phyloP scores from a whole-genome alignment of 2,329 filamentous ascomycete genomes.

The Penicillium glabrum region DNA sequence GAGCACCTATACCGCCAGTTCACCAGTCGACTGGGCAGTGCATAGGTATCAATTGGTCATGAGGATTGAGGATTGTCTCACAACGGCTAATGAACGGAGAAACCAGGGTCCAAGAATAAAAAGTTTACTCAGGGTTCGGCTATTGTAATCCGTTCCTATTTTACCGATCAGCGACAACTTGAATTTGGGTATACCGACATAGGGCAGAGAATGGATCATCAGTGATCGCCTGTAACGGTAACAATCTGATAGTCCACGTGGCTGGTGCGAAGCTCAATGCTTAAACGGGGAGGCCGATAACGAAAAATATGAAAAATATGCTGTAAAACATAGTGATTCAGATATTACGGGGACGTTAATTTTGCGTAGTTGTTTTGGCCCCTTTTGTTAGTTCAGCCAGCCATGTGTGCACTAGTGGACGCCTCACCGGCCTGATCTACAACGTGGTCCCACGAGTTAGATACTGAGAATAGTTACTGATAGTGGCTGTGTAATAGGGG shows the following conservation, averaged over 20 bases:
- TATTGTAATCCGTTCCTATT: background rate
- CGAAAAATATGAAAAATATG: background rate
- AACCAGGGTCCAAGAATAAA: background rate
- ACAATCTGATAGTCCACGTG: background rate
- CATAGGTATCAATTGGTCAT: background rate
- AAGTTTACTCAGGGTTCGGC: background rate
- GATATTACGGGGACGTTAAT: background rate
- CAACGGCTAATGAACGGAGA: background rate
- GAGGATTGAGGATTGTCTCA: background rate
- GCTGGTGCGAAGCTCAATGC: background rate
- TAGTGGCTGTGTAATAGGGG: slow-evolving; percentile 1
- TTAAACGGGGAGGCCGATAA: background rate
- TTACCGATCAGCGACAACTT: background rate
- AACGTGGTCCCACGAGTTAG: background rate
- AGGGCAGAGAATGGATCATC: background rate
- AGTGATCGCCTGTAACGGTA: slow-evolving; percentile 12
- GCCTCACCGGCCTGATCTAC: slow-evolving; percentile 7
- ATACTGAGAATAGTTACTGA: background rate
- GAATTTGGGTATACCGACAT: background rate
- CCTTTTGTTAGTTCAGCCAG: slow-evolving; percentile 1
- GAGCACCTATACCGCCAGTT: background rate
- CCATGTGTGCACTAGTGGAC: background rate
- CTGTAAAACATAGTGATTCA: background rate
- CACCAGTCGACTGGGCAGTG: slow-evolving; percentile 1
- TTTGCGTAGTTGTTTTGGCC: background rate